Evolutionary conservation across 371 early-diverging fungal genomes (phyloP), one percentile per base, ranked within the genome.

Genomic region (Umbelopsis sp.): DNA sequence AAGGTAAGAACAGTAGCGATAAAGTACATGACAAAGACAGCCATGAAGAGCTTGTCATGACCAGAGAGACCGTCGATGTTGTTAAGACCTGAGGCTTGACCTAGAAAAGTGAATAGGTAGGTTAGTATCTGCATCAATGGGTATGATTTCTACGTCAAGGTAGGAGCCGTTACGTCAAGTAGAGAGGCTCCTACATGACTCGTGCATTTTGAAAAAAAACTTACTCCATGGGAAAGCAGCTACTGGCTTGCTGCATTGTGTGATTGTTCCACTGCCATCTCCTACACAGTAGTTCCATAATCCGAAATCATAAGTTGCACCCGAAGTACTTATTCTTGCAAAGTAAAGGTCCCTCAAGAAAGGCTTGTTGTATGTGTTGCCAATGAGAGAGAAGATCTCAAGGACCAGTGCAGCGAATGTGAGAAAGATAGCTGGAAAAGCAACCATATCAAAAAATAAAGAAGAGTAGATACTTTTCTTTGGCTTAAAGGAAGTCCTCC

Each of bases 391-490:
- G 46, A 82, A 82, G 24, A 82, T 66, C 71, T 82, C 72, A 38
- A 82, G 69, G 4, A 82, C 72, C 66, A 82, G 74, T 8, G 83
- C 80, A 4, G 80, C 75, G 65, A 82, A 82, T 11, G 80, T 80
- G 53, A 76, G 77, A 63, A 82, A 82, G 3, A 77, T 78, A 25
- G 83, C 83, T n/a, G 57, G 57, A 32, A 57, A 57, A 35, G 57
- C 57, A 29, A 57, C 57, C 57, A 57, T 57, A 16, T n/a, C 24
- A 51, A 51, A 22, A 20, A 18, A 57, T 10, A 57, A 57, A 35
- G 8, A 14, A 29, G 29, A 29, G 29, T 29, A 29, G 29, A 29
- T 29, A 4, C 22, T 29, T 29, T 29, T 29, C 29, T 29, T 29
- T 4, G 29, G 29, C 1, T 29, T 4, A 29, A 29, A 29, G 29